phyloP scores from a whole-genome alignment of 805 yeast genomes.

The Lachancea meyersii region DNA sequence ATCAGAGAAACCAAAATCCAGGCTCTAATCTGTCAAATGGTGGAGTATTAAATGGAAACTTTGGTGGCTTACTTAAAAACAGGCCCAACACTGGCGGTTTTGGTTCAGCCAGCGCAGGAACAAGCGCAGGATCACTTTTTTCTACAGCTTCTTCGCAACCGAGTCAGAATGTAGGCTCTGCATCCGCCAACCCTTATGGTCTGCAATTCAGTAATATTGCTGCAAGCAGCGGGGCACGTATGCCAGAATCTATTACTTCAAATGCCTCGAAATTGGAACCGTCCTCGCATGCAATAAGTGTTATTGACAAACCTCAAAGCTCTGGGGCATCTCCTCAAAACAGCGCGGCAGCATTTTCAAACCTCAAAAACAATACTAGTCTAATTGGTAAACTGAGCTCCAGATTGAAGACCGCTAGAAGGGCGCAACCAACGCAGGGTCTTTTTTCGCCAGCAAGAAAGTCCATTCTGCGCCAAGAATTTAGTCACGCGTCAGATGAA shows the following conservation, averaged over 20 bases:
- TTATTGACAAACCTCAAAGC: constrained; percentile 11
- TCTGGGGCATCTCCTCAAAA: constrained; percentile 17
- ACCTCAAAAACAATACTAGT: constrained; percentile 10
- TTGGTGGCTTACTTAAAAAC: constrained; percentile 21
- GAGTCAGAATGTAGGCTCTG: constrained; percentile 1
- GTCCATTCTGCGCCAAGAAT: constrained; percentile 4
- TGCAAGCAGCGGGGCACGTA: constrained; percentile 29
- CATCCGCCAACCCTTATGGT: constrained; percentile 28
- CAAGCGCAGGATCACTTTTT: constrained; percentile 8
- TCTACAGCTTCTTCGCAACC: constrained; percentile 7
- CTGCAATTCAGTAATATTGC: constrained; percentile 23
- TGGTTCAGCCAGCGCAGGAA: constrained; percentile 11
- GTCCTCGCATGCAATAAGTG: neutral
- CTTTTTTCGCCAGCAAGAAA: constrained; percentile 32
- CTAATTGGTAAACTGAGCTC: constrained; percentile 35
- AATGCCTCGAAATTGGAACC: constrained; percentile 21
- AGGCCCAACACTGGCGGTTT: constrained; percentile 12
- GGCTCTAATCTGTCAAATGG: neutral
- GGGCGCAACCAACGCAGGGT: constrained; percentile 32
- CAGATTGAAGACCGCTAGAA: constrained; percentile 26
- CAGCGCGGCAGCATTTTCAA: constrained; percentile 10
- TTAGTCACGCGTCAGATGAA: neutral
- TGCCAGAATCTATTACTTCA: constrained; percentile 37
- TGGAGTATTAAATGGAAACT: neutral
- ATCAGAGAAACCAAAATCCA: neutral